Evolutionary conservation across 306 rosid genomes (phyloP), one percentile per base, ranked within the genome.

Genomic region (Rosa lucieae): DNA sequence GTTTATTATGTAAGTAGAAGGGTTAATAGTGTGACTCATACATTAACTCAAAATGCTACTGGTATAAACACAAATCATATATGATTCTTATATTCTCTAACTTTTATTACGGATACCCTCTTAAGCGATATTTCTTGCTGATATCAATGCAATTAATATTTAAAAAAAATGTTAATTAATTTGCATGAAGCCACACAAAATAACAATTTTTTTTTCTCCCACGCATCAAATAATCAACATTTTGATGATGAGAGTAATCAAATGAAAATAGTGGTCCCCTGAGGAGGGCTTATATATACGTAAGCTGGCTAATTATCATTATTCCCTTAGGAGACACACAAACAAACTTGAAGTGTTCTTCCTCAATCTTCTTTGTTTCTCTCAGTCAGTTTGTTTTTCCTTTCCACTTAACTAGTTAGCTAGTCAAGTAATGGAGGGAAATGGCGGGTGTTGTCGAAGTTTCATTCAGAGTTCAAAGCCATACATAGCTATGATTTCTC

Each of bases 401-500:
- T 29, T 13, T 29, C 68, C 68, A 62, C 1, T 8, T 29, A 4
- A 12, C 2, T 63, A 63, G 43, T 43, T 32, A 67, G 48, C 5
- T 6, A 13, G 11, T 1, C 4, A 17, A 35, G 23, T 37, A 67
- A 66, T 67, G 71, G 71, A 39, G 12, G 26, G 71, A 35, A 67
- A 67, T 15, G 14, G 47, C 5, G 47, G 71, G n/a, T 67, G 48
- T 39, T 15, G 39, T 67, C 26, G 26, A 67, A 67, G 7, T 20
- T 39, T 67, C 5, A 1, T 67, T 7, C 14, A 89, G 63, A 81
- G 42, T 52, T 89, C 97, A 3, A 92, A 88, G 78, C 94, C 87
- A 63, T 77, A 94, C 87, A 77, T 94, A 58, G 98, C 98, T 20
- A 94, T 92, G 98, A 89, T 92, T 14, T 78, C 89, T 12, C 61